Conservation (phyloP, 2,329 filamentous ascomycete species). For the Arthrobotrys iridis region DNA sequence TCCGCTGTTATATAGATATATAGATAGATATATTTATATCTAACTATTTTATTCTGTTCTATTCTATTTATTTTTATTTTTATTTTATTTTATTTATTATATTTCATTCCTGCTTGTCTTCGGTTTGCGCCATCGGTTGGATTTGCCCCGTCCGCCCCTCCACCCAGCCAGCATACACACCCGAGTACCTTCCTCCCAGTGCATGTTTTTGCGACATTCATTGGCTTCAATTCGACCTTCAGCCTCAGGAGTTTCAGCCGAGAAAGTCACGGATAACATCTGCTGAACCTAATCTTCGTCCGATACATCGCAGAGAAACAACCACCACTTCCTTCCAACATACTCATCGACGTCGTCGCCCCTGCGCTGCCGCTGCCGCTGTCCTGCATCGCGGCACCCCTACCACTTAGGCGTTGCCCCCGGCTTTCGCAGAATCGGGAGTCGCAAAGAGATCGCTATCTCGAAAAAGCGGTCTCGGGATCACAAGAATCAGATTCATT, state of each 20-base stretch:
- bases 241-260: constrained; percentile 40
- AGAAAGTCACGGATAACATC: constrained; percentile 6
- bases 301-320: constrained; percentile 13
- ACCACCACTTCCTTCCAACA: background rate
- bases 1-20: no score
- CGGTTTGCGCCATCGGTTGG: background rate
- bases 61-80: no score
- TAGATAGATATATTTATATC: no score
- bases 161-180: no score
- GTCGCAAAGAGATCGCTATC: background rate
- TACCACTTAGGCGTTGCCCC: background rate
- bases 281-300: constrained; percentile 6
- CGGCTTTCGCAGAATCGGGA: background rate
- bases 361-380: background rate
- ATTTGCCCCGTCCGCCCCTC: no score
- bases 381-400: background rate
- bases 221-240: background rate
- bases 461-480: background rate
- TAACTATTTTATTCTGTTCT: no score
- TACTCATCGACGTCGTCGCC: background rate
- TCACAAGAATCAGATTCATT: background rate
- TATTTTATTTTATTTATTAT: no score
- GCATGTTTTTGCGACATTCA: constrained; percentile 7
- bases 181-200: no score
- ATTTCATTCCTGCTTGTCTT: no score